These are phyloP conservation scores for Sindora glabra DNA, from an alignment of 306 rosid genomes.

Conservation along the genomic window DNA sequence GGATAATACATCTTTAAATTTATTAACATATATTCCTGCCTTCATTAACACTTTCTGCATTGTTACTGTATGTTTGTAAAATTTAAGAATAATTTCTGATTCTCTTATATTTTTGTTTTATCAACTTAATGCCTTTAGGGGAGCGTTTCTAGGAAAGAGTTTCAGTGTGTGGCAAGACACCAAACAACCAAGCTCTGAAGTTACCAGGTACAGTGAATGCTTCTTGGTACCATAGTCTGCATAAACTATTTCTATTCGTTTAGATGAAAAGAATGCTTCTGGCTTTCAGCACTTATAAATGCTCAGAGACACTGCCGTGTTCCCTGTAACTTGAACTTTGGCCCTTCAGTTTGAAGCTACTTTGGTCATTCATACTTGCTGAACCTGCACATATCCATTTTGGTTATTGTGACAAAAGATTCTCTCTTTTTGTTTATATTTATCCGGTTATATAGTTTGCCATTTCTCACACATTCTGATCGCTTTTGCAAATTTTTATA, in stretches of 20 bases:
- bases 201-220: constrained; percentile 91
- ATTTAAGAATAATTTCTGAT: constrained; percentile 2
- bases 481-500: constrained; percentile 17
- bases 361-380: constrained; percentile 76
- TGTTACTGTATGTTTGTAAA: constrained; percentile 11
- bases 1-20: constrained; percentile 11
- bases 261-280: constrained; percentile 52
- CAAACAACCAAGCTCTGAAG: constrained; percentile 85
- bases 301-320: constrained; percentile 83
- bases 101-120: not conserved
- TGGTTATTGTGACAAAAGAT: constrained; percentile 72
- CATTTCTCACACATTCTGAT: constrained; percentile 10
- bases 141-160: constrained; percentile 19
- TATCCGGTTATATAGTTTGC: constrained; percentile 15
- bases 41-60: not conserved
- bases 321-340: constrained; percentile 82
- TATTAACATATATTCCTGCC: constrained; percentile 9
- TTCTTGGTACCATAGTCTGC: constrained; percentile 61
- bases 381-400: constrained; percentile 95
- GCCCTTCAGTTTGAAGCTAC: constrained; percentile 87
- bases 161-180: constrained; percentile 66
- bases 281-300: constrained; percentile 79
- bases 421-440: constrained; percentile 36
- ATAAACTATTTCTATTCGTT: constrained; percentile 52
- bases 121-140: constrained; percentile 12